These are phyloP conservation scores for Paramecium caudatum DNA, from an alignment of 73 alveolate genomes.

Conservation along the genomic window DNA sequence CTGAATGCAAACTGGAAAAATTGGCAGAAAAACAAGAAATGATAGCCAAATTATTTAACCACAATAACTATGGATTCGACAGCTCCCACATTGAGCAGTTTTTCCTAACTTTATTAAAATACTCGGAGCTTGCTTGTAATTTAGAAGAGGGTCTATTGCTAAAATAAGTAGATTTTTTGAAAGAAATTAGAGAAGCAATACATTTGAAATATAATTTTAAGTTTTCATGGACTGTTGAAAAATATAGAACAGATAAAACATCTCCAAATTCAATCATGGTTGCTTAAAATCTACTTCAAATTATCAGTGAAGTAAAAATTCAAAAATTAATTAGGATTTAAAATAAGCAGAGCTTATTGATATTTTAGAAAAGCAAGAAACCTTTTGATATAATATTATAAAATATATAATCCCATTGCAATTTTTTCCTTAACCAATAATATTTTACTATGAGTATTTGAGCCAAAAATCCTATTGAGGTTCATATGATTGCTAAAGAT, in stretches of 20 bases:
- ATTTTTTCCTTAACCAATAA: conserved; percentile 34
- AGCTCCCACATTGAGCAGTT: background rate
- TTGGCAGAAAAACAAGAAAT: background rate
- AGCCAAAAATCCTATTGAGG: too few species aligned
- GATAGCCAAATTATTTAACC: background rate
- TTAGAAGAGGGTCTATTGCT: background rate
- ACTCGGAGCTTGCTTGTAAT: background rate
- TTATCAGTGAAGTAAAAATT: conserved; percentile 55
- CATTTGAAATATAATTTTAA: conserved; percentile 59
- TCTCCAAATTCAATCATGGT: background rate
- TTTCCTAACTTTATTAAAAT: too few species aligned
- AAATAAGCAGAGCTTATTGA: background rate
- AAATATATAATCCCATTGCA: background rate
- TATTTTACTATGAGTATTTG: too few species aligned
- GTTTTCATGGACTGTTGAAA: conserved; percentile 76
- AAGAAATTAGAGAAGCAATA: conserved; percentile 56
- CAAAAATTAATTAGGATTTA: background rate
- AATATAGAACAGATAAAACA: background rate
- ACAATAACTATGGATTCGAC: background rate
- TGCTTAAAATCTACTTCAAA: conserved; percentile 61
- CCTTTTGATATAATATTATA: background rate
- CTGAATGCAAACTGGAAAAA: conserved; percentile 62
- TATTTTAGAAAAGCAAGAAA: background rate
- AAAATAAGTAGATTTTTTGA: background rate
- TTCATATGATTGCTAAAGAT: too few species aligned